Percentiles rank a stretch among this genome's conserved stretches.
phyloP scores from a whole-genome alignment of 768 basidiomycete genomes.

The Infundibulicybe gibba region DNA sequence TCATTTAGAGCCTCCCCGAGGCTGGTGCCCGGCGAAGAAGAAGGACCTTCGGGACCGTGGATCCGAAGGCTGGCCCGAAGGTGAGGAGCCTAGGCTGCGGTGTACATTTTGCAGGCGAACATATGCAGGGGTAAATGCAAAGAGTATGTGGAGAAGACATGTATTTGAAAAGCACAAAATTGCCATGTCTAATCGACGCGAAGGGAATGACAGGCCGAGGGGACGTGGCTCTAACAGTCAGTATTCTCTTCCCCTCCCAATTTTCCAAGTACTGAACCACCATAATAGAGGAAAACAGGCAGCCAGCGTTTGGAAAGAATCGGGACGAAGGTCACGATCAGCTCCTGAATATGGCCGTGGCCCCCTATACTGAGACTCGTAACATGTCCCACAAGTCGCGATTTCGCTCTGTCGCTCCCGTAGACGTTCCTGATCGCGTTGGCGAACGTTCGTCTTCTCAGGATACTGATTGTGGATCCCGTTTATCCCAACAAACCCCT shows the following conservation, averaged over 20 bases:
- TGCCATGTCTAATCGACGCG: slow-evolving; percentile 84
- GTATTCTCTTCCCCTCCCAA: slow-evolving; percentile 21
- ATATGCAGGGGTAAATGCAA: slow-evolving; percentile 84
- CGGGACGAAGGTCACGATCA: slow-evolving; percentile 39
- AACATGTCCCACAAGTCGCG: slow-evolving; percentile 37
- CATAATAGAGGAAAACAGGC: slow-evolving; percentile 56
- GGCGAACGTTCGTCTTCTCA: slow-evolving; percentile 20
- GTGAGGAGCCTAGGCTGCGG: slow-evolving; percentile 73
- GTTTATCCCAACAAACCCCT: too few species aligned
- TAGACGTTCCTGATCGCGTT: slow-evolving; percentile 16
- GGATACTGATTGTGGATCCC: slow-evolving; percentile 19
- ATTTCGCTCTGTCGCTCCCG: slow-evolving; percentile 33
- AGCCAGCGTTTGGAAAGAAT: slow-evolving; percentile 15
- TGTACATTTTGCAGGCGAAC: slow-evolving; percentile 84
- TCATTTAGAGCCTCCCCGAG: slow-evolving; percentile 76
- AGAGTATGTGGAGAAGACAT: slow-evolving; percentile 89
- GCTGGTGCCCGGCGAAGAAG: slow-evolving; percentile 86
- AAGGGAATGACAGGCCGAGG: slow-evolving; percentile 60
- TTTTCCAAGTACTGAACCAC: slow-evolving; percentile 7
- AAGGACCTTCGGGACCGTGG: slow-evolving; percentile 72
- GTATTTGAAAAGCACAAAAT: slow-evolving; percentile 90
- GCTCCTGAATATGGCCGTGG: slow-evolving; percentile 35
- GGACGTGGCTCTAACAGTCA: slow-evolving; percentile 64
- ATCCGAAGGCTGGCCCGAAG: slow-evolving; percentile 72
- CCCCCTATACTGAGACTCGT: slow-evolving; percentile 31